Evolutionary conservation across 345 rosid genomes (phyloP), one percentile per base, ranked within the genome.

Genomic region (Arabidopsis suecica): DNA sequence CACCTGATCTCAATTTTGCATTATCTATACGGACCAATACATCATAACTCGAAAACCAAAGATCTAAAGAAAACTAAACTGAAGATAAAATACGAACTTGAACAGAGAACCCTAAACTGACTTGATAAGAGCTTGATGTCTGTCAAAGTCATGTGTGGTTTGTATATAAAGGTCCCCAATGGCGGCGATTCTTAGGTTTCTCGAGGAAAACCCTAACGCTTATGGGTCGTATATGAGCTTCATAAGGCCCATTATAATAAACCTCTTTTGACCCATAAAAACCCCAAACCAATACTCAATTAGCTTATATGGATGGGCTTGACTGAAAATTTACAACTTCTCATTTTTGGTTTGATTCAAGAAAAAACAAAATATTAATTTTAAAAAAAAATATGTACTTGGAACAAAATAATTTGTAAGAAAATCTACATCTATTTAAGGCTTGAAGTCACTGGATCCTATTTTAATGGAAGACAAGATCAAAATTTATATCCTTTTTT

Each of bases 121-220:
- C 33, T 3, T 18, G 1, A 66, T 0, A 9, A n/a, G 51, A 50
- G 55, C 9, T 7, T 7, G 18, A 23, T 13, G 38, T 9, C 5
- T 23, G 5, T 2, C 0, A 4, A 0, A 1, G 57, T 1, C 1
- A 4, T 36, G 36, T 20, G 30, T 9, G 42, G 45, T 44, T 77
- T 3, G 6, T 63, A 77, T 71, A 30, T 77, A 71, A 37, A 57
- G 72, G 58, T 70, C 44, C 13, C 63, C 4, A 23, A 11, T 54
- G 76, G 65, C 61, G 76, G 71, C 67, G 72, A 49, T 9, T 34
- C 54, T 10, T 12, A 14, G 0, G 60, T 55, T 13, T 13, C 22
- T 49, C 7, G 11, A 37, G 36, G 14, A 70, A 70, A 77, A 32
- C 76, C 80, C 76, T 77, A 77, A 75, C 20, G 18, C 13, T 16